phyloP scores from a whole-genome alignment of 129 eudicot species.

The Centrapalus pauciflorus region DNA sequence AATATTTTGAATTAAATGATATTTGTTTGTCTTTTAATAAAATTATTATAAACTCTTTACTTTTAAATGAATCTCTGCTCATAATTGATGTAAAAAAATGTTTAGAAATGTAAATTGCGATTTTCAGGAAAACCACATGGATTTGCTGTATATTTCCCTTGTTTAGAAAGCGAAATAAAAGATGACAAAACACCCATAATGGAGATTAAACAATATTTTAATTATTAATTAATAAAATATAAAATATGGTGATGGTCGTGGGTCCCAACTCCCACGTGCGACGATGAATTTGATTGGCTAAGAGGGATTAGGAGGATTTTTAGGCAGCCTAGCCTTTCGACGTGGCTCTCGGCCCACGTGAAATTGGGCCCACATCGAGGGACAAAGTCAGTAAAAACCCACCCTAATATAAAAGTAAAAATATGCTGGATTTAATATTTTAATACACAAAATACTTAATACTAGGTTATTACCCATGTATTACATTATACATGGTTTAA shows the following conservation, averaged over 20 bases:
- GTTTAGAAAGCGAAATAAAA: neutral
- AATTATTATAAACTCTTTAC: too few species aligned
- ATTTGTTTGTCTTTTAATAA: too few species aligned
- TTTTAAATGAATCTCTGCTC: too few species aligned
- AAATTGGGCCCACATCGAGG: conserved; percentile 21
- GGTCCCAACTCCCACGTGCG: conserved; percentile 59
- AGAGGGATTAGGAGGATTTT: conserved; percentile 36
- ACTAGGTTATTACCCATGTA: too few species aligned
- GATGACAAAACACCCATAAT: conserved; percentile 22
- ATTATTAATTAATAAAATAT: neutral
- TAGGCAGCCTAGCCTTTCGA: conserved; percentile 15
- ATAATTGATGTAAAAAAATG: too few species aligned
- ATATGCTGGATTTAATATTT: too few species aligned
- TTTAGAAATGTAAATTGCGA: too few species aligned
- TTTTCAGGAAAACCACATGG: neutral
- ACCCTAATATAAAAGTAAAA: too few species aligned
- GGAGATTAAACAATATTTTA: conserved; percentile 15
- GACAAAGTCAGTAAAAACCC: conserved; percentile 11
- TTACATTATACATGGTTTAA: too few species aligned
- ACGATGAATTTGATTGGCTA: conserved; percentile 42
- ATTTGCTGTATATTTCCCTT: conserved; percentile 7
- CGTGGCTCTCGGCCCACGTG: conserved; percentile 43
- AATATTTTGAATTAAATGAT: too few species aligned
- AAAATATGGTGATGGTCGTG: conserved; percentile 6
- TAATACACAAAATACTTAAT: too few species aligned